A percentile compares a stretch with the other conserved stretches of the same genome.
Evolutionary conservation across 768 basidiomycete species (phyloP).

Genomic region (Daedaleopsis nitida): DNA sequence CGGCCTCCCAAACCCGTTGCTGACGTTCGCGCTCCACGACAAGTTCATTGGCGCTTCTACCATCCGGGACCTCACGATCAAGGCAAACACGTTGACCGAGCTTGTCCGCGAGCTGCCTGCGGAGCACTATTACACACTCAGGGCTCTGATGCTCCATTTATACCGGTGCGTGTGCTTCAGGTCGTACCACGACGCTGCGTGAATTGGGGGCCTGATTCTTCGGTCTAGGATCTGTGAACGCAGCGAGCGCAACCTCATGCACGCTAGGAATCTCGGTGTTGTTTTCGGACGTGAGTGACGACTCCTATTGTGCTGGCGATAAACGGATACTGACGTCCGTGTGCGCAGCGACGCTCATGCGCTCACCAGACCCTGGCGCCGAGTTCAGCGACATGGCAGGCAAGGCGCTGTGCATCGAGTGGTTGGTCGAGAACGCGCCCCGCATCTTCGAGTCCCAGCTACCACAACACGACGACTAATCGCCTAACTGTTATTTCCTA

Average conservation of each 20-base stretch:
- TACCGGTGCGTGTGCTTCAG: slow-evolving; percentile 57
- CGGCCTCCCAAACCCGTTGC: slow-evolving; percentile 83
- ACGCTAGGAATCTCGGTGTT: slow-evolving; percentile 90
- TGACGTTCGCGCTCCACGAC: slow-evolving; percentile 91
- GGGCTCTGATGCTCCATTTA: slow-evolving; percentile 83
- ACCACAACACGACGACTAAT: neutral
- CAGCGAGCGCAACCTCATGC: slow-evolving; percentile 86
- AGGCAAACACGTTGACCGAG: slow-evolving; percentile 61
- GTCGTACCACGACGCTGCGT: neutral
- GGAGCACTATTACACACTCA: slow-evolving; percentile 87
- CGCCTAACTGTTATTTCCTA: slow-evolving; percentile 14
- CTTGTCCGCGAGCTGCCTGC: slow-evolving; percentile 77
- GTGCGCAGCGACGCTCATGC: slow-evolving; percentile 84
- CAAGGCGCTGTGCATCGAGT: slow-evolving; percentile 90
- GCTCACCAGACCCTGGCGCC: slow-evolving; percentile 79
- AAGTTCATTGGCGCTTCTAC: slow-evolving; percentile 80
- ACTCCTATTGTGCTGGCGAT: too few relatives aligned
- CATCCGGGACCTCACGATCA: slow-evolving; percentile 62
- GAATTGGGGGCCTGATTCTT: too few relatives aligned
- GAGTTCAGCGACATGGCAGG: slow-evolving; percentile 99
- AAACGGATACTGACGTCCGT: neutral
- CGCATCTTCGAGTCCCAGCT: slow-evolving; percentile 41
- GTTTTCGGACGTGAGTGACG: slow-evolving; percentile 99
- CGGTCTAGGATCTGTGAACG: slow-evolving; percentile 57
- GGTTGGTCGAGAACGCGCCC: slow-evolving; percentile 89